A percentile compares a stretch with the other conserved stretches of the same genome.
Conservation (phyloP, 306 rosid species). For the Amphicarpaea edgeworthii region DNA sequence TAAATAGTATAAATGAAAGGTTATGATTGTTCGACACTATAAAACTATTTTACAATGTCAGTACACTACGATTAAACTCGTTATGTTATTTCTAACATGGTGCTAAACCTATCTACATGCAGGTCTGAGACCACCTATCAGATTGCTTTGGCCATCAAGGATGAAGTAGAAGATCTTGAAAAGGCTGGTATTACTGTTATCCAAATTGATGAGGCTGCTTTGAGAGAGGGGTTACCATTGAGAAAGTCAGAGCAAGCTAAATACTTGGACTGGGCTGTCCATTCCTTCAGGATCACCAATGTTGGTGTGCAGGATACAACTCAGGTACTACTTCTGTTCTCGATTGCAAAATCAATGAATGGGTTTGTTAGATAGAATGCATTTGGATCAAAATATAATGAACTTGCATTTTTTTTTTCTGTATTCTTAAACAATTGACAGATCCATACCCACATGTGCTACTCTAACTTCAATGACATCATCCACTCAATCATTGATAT, state of each 20-base stretch:
- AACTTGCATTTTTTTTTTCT: conserved; percentile 35
- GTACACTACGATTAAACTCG: no score
- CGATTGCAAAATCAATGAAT: background rate
- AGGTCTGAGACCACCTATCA: conserved; percentile 84
- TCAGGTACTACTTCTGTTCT: conserved; percentile 57
- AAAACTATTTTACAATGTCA: no score
- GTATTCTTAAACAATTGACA: conserved; percentile 41
- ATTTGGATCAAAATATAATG: background rate
- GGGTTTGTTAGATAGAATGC: background rate
- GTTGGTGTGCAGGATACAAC: conserved; percentile 78
- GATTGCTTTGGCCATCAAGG: conserved; percentile 93
- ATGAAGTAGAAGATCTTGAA: conserved; percentile 92
- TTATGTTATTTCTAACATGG: conserved; percentile 19
- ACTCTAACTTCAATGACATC: conserved; percentile 90
- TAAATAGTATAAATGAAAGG: no score
- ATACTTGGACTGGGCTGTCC: conserved; percentile 93
- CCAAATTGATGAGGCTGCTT: conserved; percentile 94
- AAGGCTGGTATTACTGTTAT: conserved; percentile 75
- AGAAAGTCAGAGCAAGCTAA: conserved; percentile 82
- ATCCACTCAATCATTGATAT: conserved; percentile 91
- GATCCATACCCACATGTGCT: conserved; percentile 99
- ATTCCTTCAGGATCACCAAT: conserved; percentile 88
- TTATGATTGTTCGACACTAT: no score
- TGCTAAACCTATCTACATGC: conserved; percentile 3
- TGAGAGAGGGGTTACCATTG: conserved; percentile 87